Evolutionary conservation across 805 yeast species (phyloP), one percentile per base, ranked within the genome.

Genomic region (Candida nemodendra): DNA sequence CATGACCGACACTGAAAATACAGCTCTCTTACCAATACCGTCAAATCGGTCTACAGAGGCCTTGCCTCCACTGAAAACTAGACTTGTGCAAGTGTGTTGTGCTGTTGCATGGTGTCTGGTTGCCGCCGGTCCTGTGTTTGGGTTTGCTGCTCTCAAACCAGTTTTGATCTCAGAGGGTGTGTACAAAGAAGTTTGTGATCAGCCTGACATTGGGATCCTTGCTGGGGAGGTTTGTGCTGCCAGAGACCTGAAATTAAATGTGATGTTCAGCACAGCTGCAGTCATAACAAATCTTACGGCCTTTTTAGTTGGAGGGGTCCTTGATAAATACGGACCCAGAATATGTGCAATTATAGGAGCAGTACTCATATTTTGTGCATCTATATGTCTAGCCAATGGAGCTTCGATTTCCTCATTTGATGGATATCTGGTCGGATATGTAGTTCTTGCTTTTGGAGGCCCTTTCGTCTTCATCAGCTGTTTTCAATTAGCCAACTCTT

Each of bases 51-150:
- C 37, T 11, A 28, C 17, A 17, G 36, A 36, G 30, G 24, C 24
- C 4, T 44, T 57, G 4, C 64, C 64, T 1, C 33, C 65, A 1
- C 35, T 56, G 13, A 41, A 42, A 9, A 40, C 47, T 9, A 61
- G 79, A 44, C 36, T 70, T 8, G 39, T 70, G 2, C 95, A 88
- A 57, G 73, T 85, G 9, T 32, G 56, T 2, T 85, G 95, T 62
- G 90, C 96, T 19, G 75, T 87, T 13, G 38, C 71, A 0, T 90
- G 96, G 96, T 91, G 97, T 64, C 65, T 90, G 11, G 68, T 87
- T 26, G 88, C 96, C 0, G 96, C 96, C 0, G 98, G 97, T 5
- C 88, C 95, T 1, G 81, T 90, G 11, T 90, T 90, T 69, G 98
- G 98, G 4, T 90, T 90, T 66, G 96, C 97, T 17, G 97, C 98